Base-by-base conservation (phyloP, 2,329 filamentous ascomycete species). In the Colletotrichum musae region DNA sequence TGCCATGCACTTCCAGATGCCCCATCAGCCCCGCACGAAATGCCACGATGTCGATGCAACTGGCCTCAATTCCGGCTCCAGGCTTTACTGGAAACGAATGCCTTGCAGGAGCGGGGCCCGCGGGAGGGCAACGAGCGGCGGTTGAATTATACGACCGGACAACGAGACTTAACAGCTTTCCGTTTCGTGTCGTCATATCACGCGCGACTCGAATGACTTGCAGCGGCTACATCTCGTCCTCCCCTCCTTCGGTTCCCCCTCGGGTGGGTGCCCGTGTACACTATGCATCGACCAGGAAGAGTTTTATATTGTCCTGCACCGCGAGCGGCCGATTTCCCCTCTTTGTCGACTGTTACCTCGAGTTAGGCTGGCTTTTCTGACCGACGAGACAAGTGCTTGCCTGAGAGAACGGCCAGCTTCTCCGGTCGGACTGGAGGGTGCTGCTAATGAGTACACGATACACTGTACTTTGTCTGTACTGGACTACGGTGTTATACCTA, bases 171-270 rank as follows among this genome's bases (percentile, higher is more conserved):
- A 39, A 59, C 61, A 56, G 39, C 66, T 45, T 50, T 52, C 32
- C 6, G 32, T 59, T 58, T 32, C 48, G 43, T 66, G 56, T 69
- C 66, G 66, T 69, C 66, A 69, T 57, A 51, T 56, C 51, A 60
- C 62, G 54, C 56, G 60, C 50, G 50, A 60, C 50, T 65, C 62
- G 66, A 66, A 69, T 69, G 66, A 69, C 66, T 66, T 69, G 66
- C 66, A 69, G 66, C 66, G 51, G 62, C 62, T 66, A 69, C 56
- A 28, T 60, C 39, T 68, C 54, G 39, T 58, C 36, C 41, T 43
- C 39, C 65, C 64, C 47, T 51, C 47, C 32, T 10, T 36, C 32
- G 32, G 32, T 7, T 36, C 21, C 21, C 21, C 21, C 32, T 36
- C 60, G 53, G 56, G 39, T 53, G 65, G 53, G 24, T 64, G 47